Evolutionary conservation across 2,329 filamentous ascomycete genomes (phyloP).

Genomic region (Monilinia aucupariae): DNA sequence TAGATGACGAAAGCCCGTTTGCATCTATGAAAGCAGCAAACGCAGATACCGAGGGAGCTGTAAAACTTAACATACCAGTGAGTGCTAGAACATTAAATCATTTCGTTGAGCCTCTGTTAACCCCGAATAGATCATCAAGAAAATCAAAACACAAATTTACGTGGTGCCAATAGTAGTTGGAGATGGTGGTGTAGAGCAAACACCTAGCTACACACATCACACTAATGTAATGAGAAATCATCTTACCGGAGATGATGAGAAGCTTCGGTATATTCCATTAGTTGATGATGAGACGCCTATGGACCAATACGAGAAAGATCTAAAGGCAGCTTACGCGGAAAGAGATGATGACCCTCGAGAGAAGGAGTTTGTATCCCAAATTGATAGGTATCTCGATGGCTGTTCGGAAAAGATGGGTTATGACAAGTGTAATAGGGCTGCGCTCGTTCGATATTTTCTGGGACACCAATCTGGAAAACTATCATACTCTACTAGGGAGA

Average conservation of each 20-base stretch:
- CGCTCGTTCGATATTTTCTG: constrained; percentile 25
- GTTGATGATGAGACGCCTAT: constrained; percentile 18
- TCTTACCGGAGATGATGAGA: constrained; percentile 28
- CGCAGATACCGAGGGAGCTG: constrained; percentile 8
- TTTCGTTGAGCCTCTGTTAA: constrained; percentile 13
- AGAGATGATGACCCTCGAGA: constrained; percentile 18
- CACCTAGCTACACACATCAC: constrained; percentile 28
- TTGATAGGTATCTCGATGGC: constrained; percentile 21
- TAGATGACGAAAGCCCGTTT: constrained; percentile 26
- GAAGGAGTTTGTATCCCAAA: constrained; percentile 20
- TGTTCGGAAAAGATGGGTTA: constrained; percentile 25
- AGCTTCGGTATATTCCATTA: constrained; percentile 29
- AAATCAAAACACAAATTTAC: constrained; percentile 18
- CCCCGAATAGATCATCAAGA: constrained; percentile 18
- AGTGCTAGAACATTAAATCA: not conserved
- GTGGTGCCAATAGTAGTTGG: constrained; percentile 18
- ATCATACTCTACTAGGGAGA: constrained; percentile 15
- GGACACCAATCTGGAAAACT: constrained; percentile 11
- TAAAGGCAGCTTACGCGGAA: constrained; percentile 22
- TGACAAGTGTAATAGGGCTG: constrained; percentile 13
- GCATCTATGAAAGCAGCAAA: constrained; percentile 20
- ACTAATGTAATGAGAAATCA: constrained; percentile 29
- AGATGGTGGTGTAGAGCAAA: constrained; percentile 19
- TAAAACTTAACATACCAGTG: constrained; percentile 18
- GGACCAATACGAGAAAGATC: constrained; percentile 23